A percentile compares a stretch with the other conserved stretches of the same genome.
Evolutionary conservation across 2,329 filamentous ascomycete genomes (phyloP).

Genomic region (Thelonectria olida): DNA sequence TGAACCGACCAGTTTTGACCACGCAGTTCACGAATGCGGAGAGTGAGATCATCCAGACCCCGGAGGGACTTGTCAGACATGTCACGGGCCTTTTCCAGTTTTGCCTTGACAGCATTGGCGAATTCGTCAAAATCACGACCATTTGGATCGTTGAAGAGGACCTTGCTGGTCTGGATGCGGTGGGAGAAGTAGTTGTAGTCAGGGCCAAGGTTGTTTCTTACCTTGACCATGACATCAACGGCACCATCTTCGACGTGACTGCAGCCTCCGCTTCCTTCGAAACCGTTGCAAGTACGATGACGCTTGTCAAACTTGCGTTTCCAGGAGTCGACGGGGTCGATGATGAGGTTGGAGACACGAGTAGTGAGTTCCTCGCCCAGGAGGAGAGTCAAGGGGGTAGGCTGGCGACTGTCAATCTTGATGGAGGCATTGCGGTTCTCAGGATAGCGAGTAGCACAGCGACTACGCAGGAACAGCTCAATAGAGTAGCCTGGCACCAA

Average conservation of each 20-base stretch:
- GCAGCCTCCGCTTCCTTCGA: constrained; percentile 50
- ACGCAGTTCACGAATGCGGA: constrained; percentile 57
- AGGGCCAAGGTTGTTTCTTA: constrained; percentile 61
- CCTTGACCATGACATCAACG: constrained; percentile 55
- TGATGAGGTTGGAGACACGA: constrained; percentile 53
- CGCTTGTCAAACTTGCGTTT: constrained; percentile 53
- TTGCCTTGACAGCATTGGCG: constrained; percentile 49
- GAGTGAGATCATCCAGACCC: constrained; percentile 57
- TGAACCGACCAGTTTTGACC: constrained; percentile 56
- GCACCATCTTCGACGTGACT: constrained; percentile 54
- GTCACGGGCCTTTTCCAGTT: constrained; percentile 50
- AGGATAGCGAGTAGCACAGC: constrained; percentile 45
- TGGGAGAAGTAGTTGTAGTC: constrained; percentile 55
- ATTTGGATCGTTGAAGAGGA: constrained; percentile 55
- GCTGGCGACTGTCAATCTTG: constrained; percentile 57
- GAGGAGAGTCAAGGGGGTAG: constrained; percentile 56
- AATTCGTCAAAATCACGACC: constrained; percentile 57
- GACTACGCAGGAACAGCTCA: constrained; percentile 55
- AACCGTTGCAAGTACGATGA: constrained; percentile 47
- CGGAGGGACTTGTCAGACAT: constrained; percentile 52
- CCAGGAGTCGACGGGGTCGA: constrained; percentile 51
- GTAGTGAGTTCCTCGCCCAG: constrained; percentile 59
- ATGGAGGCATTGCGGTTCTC: constrained; percentile 50
- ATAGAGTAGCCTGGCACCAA: constrained; percentile 59
- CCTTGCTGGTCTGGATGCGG: constrained; percentile 53